Percentiles rank a stretch among this genome's conserved stretches.
Conservation (phyloP, 1,284 basidiomycete genomes). For the Moesziomyces parantarcticus region DNA sequence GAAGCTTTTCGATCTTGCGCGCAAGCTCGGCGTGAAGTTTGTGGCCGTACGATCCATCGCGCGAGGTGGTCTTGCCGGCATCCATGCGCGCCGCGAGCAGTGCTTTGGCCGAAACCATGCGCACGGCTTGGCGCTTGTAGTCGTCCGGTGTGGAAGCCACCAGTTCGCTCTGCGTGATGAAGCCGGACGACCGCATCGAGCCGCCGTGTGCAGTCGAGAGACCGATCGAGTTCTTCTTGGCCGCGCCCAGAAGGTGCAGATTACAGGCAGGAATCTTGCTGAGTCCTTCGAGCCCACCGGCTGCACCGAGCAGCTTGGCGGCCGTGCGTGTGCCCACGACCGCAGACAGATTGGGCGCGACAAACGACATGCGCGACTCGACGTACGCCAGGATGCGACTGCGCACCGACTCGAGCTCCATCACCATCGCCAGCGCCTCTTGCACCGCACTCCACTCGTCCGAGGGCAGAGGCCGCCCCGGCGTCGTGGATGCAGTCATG, state of each 20-base stretch:
- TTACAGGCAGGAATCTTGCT: slow-evolving; percentile 96
- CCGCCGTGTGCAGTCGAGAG: slow-evolving; percentile 77
- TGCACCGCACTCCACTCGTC: slow-evolving; percentile 83
- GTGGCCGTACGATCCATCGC: slow-evolving; percentile 84
- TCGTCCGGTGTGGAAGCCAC: slow-evolving; percentile 88
- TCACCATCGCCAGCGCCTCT: slow-evolving; percentile 86
- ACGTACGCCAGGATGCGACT: slow-evolving; percentile 96
- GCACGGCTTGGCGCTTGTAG: slow-evolving; percentile 88
- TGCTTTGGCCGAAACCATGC: slow-evolving; percentile 91
- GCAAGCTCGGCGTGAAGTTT: slow-evolving; percentile 85
- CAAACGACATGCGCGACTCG: slow-evolving; percentile 96
- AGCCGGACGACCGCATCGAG: slow-evolving; percentile 84
- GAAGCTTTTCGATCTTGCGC: slow-evolving; percentile 88
- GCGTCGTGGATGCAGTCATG: slow-evolving; percentile 86
- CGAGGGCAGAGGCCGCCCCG: slow-evolving; percentile 79
- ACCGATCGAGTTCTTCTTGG: slow-evolving; percentile 87
- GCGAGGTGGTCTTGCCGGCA: slow-evolving; percentile 77
- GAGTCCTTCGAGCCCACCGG: slow-evolving; percentile 88
- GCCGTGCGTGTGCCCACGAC: slow-evolving; percentile 98
- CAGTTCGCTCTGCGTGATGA: slow-evolving; percentile 91
- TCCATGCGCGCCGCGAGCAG: slow-evolving; percentile 93
- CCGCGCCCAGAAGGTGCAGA: slow-evolving; percentile 91
- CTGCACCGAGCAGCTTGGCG: slow-evolving; percentile 95
- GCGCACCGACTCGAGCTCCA: slow-evolving; percentile 85
- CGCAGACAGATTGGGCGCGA: slow-evolving; percentile 96